Percentiles rank a stretch among this genome's conserved stretches.
These are phyloP conservation scores for Eucalyptus coolabah DNA, from an alignment of 345 rosid genomes.

Conservation along the genomic window DNA sequence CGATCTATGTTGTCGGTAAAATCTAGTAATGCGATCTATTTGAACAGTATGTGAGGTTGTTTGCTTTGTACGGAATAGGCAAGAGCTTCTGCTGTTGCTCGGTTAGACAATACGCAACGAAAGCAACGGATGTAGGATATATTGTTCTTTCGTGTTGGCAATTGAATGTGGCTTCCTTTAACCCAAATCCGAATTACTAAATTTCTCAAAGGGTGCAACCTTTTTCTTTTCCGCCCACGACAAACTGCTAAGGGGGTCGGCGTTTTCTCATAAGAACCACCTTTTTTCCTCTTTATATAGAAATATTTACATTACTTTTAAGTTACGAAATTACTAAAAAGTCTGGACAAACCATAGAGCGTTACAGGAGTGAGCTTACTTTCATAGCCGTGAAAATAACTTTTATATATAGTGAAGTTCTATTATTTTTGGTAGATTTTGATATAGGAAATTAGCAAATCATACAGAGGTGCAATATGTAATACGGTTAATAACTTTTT, in stretches of 20 bases:
- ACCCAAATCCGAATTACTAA: background rate
- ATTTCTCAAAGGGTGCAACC: too few species aligned
- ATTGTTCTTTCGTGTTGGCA: background rate
- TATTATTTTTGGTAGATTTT: background rate
- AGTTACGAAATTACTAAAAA: too few species aligned
- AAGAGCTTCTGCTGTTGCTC: background rate
- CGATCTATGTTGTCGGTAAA: background rate
- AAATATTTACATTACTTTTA: too few species aligned
- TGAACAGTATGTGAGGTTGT: background rate
- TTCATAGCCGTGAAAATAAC: rapidly evolving
- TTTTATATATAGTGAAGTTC: background rate
- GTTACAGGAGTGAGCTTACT: rapidly evolving
- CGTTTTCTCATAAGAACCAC: too few species aligned
- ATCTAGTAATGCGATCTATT: background rate
- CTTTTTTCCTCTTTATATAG: too few species aligned
- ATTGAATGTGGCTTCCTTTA: background rate
- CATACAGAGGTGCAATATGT: background rate
- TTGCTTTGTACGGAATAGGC: background rate
- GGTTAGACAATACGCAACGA: background rate
- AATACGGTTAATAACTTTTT: too few species aligned
- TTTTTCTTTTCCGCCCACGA: too few species aligned
- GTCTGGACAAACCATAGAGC: background rate
- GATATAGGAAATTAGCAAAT: background rate
- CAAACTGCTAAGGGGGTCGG: too few species aligned
- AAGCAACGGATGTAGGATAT: background rate